A percentile compares a stretch with the other conserved stretches of the same genome.
Evolutionary conservation across 805 yeast genomes (phyloP).

Genomic region (Nadsonia fulvescens): DNA sequence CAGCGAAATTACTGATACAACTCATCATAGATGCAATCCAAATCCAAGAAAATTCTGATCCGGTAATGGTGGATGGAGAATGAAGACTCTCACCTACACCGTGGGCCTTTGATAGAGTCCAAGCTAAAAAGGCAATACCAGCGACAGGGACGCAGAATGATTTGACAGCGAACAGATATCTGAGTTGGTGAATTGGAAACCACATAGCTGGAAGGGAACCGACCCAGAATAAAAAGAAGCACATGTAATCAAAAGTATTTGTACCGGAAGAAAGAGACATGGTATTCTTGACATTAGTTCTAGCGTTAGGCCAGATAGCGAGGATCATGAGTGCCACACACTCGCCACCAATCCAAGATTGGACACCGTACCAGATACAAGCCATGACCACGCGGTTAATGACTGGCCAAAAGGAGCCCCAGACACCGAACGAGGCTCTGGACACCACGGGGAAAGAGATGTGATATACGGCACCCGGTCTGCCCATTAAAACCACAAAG

Average conservation of each 20-base stretch:
- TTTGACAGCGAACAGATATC: constrained; percentile 72
- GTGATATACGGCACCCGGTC: constrained; percentile 70
- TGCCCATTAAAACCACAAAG: constrained; percentile 52
- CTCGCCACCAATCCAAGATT: constrained; percentile 69
- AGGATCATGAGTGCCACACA: constrained; percentile 63
- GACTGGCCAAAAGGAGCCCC: constrained; percentile 79
- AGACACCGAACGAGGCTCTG: constrained; percentile 71
- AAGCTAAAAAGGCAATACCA: constrained; percentile 63
- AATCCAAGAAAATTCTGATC: constrained; percentile 63
- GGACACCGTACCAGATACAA: constrained; percentile 77
- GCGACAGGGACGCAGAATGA: constrained; percentile 68
- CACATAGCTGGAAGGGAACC: constrained; percentile 63
- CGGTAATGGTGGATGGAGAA: constrained; percentile 32
- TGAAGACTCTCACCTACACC: constrained; percentile 62
- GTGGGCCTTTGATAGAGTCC: constrained; percentile 67
- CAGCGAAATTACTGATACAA: constrained; percentile 70
- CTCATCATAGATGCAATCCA: constrained; percentile 65
- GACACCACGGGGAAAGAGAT: constrained; percentile 70
- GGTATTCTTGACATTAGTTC: constrained; percentile 24
- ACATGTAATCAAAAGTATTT: constrained; percentile 53
- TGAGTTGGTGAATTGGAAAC: constrained; percentile 64
- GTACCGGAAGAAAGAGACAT: constrained; percentile 41
- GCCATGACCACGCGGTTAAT: constrained; percentile 79
- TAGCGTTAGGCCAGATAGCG: constrained; percentile 41
- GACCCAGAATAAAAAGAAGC: constrained; percentile 71